Conservation (phyloP, 1,139 yeast genomes). For the Kurtzmaniella quercitrusa region DNA sequence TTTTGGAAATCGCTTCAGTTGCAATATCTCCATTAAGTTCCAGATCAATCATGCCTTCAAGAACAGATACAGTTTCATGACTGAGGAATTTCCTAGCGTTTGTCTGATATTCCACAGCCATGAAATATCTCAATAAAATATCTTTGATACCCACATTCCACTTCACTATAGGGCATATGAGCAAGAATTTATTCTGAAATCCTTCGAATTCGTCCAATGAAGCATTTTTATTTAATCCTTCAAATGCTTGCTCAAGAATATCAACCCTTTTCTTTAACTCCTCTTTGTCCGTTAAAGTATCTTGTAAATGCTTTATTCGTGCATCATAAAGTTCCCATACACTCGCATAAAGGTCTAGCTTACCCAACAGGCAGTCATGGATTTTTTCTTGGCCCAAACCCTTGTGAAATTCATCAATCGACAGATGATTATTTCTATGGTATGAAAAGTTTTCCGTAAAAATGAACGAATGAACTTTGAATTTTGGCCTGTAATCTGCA, state of each 20-base stretch:
- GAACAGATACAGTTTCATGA: conserved; percentile 34
- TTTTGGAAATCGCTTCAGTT: background rate
- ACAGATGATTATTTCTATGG: conserved; percentile 26
- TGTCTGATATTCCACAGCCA: conserved; percentile 32
- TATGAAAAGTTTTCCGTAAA: conserved; percentile 37
- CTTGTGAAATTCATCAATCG: conserved; percentile 12
- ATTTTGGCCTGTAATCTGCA: conserved; percentile 17
- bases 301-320: conserved; percentile 26
- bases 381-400: conserved; percentile 27
- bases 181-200: conserved; percentile 39
- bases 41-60: conserved; percentile 30
- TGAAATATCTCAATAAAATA: conserved; percentile 33
- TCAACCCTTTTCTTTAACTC: conserved; percentile 19
- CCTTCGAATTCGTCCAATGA: conserved; percentile 17
- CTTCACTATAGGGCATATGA: conserved; percentile 39
- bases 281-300: conserved; percentile 15
- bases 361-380: conserved; percentile 28
- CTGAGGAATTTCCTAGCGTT: conserved; percentile 30
- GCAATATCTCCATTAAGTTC: background rate
- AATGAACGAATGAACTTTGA: conserved; percentile 31
- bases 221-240: conserved; percentile 7
- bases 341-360: conserved; percentile 25
- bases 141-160: conserved; percentile 42
- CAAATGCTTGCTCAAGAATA: conserved; percentile 22
- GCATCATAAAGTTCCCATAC: conserved; percentile 24